These are phyloP conservation scores for Stereum hirsutum DNA, from an alignment of 1,284 basidiomycete genomes.

Conservation along the genomic window DNA sequence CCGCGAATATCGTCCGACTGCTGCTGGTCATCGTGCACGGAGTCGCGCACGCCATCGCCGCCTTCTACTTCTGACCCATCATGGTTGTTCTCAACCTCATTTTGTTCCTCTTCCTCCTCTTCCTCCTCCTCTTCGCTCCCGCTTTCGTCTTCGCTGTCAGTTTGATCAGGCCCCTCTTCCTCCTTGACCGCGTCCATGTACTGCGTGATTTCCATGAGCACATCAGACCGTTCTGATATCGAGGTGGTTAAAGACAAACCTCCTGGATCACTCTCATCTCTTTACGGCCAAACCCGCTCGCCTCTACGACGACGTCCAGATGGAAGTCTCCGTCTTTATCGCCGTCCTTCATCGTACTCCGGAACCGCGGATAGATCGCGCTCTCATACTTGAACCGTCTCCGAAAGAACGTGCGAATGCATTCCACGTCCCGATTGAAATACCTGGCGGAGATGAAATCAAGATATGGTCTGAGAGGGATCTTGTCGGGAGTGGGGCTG, in stretches of 20 bases:
- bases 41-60: slow-evolving; percentile 7
- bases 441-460: no score
- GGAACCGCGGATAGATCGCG: slow-evolving; percentile 79
- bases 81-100: no score
- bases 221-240: slow-evolving; percentile 3
- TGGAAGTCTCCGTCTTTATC: slow-evolving; percentile 40
- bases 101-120: slow-evolving; percentile 23
- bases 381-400: slow-evolving; percentile 93
- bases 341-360: slow-evolving; percentile 43
- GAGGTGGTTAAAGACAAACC: slow-evolving; percentile 30
- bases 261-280: slow-evolving; percentile 80
- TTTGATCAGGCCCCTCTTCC: slow-evolving; percentile 22
- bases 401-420: slow-evolving; percentile 90
- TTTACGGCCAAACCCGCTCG: slow-evolving; percentile 83
- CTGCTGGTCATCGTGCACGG: slow-evolving; percentile 1
- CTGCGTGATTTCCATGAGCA: slow-evolving; percentile 22
- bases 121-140: slow-evolving; percentile 24
- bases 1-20: not conserved
- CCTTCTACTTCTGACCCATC: slow-evolving; percentile 17
- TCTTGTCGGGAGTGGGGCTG: no score
- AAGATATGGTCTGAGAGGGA: no score
- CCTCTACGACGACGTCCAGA: slow-evolving; percentile 84
- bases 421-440: slow-evolving; percentile 97
- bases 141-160: slow-evolving; percentile 25
- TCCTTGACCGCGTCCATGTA: slow-evolving; percentile 59